Evolutionary conservation across 768 basidiomycete genomes (phyloP).

Genomic region (Cystofilobasidium macerans): DNA sequence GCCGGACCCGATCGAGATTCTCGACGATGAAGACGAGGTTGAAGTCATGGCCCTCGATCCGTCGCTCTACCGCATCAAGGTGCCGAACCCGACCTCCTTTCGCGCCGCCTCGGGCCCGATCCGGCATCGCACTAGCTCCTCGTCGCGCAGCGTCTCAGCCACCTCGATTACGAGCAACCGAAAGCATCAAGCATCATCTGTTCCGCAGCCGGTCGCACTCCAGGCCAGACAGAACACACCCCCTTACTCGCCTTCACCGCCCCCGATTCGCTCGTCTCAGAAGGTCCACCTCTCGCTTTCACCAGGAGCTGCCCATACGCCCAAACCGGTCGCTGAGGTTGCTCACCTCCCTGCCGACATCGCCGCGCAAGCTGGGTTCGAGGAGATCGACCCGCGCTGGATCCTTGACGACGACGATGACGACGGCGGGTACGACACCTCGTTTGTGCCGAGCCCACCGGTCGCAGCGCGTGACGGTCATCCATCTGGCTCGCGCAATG

Average conservation of each 20-base stretch:
- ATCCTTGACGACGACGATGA: conserved; percentile 29
- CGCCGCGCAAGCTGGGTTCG: conserved; percentile 32
- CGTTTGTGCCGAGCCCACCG: not conserved
- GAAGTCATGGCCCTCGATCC: conserved; percentile 16
- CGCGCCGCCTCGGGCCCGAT: not conserved
- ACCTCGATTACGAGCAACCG: not conserved
- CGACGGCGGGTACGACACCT: conserved; percentile 20
- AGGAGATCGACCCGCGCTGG: conserved; percentile 33
- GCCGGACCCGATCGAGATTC: conserved; percentile 20
- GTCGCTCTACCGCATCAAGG: conserved; percentile 1
- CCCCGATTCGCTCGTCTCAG: conserved; percentile 6
- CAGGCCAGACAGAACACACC: not conserved
- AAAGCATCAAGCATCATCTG: not conserved
- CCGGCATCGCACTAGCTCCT: conserved; percentile 15
- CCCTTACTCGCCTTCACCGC: not conserved
- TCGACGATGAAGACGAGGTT: conserved; percentile 26
- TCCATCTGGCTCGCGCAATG: not conserved
- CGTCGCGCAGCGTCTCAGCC: conserved; percentile 8
- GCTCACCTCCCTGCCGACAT: not conserved
- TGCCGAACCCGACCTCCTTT: conserved; percentile 4
- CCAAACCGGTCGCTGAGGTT: not conserved
- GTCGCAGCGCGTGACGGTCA: too few species aligned
- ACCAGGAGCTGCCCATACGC: not conserved
- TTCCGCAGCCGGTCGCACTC: not conserved
- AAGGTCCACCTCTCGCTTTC: not conserved